These are phyloP conservation scores for Pseudoscleropodium purum DNA, from an alignment of 225 moss, liverwort and hornwort species.

Conservation along the genomic window DNA sequence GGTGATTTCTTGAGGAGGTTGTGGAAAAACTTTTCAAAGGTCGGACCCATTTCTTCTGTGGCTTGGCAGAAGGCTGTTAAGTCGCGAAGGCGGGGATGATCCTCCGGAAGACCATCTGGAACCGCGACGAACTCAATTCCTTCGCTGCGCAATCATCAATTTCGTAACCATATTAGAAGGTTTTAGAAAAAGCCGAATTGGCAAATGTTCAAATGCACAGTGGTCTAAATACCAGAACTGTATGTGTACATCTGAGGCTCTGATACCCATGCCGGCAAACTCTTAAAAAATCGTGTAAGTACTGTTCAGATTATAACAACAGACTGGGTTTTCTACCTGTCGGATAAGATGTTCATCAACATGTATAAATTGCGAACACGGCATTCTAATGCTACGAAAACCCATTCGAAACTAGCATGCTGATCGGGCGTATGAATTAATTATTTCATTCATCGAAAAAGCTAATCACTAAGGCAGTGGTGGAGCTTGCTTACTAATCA, in stretches of 20 bases:
- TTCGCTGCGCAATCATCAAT: neutral
- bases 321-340: neutral
- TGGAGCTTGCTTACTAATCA: conserved; percentile 8
- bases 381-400: too few relatives aligned
- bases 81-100: neutral
- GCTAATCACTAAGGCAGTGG: neutral
- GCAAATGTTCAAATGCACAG: neutral
- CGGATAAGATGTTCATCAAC: neutral
- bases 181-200: neutral
- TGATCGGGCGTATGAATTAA: neutral
- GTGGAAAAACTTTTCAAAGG: neutral
- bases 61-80: neutral
- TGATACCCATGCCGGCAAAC: neutral
- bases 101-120: neutral
- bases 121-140: conserved; percentile 3
- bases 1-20: neutral
- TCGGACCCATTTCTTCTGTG: neutral
- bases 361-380: neutral
- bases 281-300: neutral
- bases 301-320: neutral
- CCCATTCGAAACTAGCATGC: neutral
- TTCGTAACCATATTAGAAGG: neutral
- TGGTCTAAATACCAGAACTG: neutral
- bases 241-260: neutral
- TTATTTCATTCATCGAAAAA: neutral